Base-by-base conservation (phyloP, 1,139 yeast species). In the Saccharomyces hybrid region DNA sequence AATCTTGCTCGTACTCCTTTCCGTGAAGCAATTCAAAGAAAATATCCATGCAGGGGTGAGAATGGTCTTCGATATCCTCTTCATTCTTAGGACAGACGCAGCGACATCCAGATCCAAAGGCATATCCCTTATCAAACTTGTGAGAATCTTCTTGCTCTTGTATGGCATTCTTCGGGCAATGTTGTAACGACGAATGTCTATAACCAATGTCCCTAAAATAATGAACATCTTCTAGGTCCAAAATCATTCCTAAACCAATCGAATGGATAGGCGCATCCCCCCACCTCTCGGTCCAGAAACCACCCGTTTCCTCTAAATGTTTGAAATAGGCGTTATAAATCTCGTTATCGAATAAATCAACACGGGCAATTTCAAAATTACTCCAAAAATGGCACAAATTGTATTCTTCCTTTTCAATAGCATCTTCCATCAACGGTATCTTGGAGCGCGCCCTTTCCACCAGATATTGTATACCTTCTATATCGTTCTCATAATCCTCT, bases 181-280 rank as follows among this genome's bases (percentile, higher is more conserved):
- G 96, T 49, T 78, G 84, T 55, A 88, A 73, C 0, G 84, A 79
- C 0, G 91, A 79, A 66, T 89, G 96, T 53, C 81, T 75, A 69
- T 89, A 89, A 0, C 96, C 96, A 62, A 89, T 84, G 64, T 89
- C 96, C 59, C 96, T 73, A 73, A 89, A 89, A 69, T 89, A 89
- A 71, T 89, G 96, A 14, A 89, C 74, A 55, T 88, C 87, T 3
- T 80, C 73, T 4, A 83, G 66, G 52, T 83, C 77, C 50, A 88
- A 71, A 66, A 86, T 75, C 79, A 89, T 78, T 0, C 88, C 95
- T 4, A 85, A 79, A 0, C 90, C 96, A 24, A 89, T 73, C 2
- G 95, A 84, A 68, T 88, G 96, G 3, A 89, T 82, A 0, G 96
- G 95, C 0, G 96, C 96, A 75, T 89, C 96, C 1, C 96, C 96